Conservation (phyloP, 192 early-diverging fungal species). For the Entomortierella chlamydospora region DNA sequence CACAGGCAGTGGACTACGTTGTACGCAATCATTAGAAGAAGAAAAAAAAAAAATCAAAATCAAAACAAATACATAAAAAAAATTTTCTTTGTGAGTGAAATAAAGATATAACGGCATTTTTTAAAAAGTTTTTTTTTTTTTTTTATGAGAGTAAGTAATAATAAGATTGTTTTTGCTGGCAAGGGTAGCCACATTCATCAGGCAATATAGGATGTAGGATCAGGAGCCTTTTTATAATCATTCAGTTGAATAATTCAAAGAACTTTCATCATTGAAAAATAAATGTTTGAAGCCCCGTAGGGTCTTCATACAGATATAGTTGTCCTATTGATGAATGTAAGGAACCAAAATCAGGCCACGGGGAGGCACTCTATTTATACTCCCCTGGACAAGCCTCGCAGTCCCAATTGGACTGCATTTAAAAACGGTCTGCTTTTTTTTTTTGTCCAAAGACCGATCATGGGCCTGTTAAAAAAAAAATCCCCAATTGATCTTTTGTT, state of each 20-base stretch:
- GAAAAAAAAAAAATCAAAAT: not conserved
- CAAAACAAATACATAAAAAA: constrained; percentile 18
- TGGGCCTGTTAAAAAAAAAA: no score
- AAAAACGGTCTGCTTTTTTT: not conserved
- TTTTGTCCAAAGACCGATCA: not conserved
- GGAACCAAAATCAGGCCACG: constrained; percentile 6
- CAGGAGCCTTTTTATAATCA: constrained; percentile 38
- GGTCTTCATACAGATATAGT: constrained; percentile 31
- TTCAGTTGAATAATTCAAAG: constrained; percentile 33
- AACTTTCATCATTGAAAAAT: constrained; percentile 33
- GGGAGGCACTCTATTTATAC: constrained; percentile 6
- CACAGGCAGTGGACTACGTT: constrained; percentile 90
- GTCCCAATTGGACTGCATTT: not conserved
- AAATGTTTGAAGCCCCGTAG: constrained; percentile 28
- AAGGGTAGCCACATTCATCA: constrained; percentile 3
- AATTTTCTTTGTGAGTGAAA: not conserved
- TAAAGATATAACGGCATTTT: constrained; percentile 3
- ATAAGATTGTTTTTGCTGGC: not conserved
- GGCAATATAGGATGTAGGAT: constrained; percentile 8
- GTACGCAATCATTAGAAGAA: constrained; percentile 71
- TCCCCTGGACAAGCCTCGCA: not conserved
- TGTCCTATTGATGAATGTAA: constrained; percentile 37
- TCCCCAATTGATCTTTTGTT: no score
- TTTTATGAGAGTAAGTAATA: not conserved
- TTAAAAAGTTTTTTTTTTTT: no score